Conservation (phyloP, 176 grass and related monocot species). For the Melocanna baccifera region DNA sequence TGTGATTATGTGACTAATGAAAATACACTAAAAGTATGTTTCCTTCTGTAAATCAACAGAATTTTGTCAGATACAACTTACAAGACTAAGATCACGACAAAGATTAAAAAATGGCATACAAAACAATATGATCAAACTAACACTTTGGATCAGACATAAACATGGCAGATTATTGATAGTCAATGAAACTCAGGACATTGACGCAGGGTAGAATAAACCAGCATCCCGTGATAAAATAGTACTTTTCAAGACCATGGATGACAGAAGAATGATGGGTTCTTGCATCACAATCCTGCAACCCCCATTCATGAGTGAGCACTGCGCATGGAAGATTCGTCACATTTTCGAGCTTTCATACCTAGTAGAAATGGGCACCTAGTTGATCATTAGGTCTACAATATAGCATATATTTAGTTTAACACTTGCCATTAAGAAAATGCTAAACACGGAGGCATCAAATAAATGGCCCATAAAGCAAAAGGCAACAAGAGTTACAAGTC, state of each 20-base stretch:
- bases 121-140: constrained; percentile 13
- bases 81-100: constrained; percentile 20
- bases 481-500: constrained; percentile 37
- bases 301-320: constrained; percentile 47
- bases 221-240: constrained; percentile 30
- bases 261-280: constrained; percentile 49
- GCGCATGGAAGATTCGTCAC: constrained; percentile 60
- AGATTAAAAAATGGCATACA: not conserved
- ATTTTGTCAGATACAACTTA: not conserved
- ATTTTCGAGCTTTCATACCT: constrained; percentile 52
- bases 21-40: constrained; percentile 21
- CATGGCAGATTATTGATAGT: not conserved
- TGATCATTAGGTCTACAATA: constrained; percentile 66
- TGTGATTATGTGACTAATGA: constrained; percentile 25
- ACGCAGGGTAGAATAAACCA: constrained; percentile 26
- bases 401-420: constrained; percentile 44
- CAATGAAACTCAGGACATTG: constrained; percentile 16
- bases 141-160: not conserved
- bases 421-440: constrained; percentile 53
- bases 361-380: constrained; percentile 43
- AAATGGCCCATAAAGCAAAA: constrained; percentile 37
- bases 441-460: constrained; percentile 41
- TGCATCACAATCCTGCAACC: constrained; percentile 56
- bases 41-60: constrained; percentile 5
- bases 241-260: constrained; percentile 43